phyloP scores from a whole-genome alignment of 441 rosid genomes.

The Iberis amara region DNA sequence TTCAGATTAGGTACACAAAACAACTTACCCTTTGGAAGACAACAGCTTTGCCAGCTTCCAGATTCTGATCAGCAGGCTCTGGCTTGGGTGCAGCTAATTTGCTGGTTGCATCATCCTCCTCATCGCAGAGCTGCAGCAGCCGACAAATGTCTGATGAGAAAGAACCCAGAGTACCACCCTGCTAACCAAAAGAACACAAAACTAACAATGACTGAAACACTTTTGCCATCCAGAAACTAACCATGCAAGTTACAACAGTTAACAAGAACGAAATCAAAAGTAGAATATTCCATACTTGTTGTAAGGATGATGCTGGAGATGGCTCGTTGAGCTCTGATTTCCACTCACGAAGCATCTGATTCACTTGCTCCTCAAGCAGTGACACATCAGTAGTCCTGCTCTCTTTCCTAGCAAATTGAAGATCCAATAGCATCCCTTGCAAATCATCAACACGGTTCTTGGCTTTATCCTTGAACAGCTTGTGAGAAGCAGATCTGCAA shows the following conservation, averaged over 20 bases:
- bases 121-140: constrained; percentile 85
- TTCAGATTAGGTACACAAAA: not conserved
- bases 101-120: constrained; percentile 98
- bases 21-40: constrained; percentile 54
- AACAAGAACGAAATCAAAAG: not conserved
- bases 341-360: constrained; percentile 99
- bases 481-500: constrained; percentile 92
- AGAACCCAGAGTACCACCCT: constrained; percentile 84
- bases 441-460: constrained; percentile 97
- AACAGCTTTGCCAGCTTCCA: constrained; percentile 35
- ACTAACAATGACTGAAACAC: constrained; percentile 5
- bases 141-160: constrained; percentile 91
- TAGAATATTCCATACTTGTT: constrained; percentile 86
- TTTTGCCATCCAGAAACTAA: constrained; percentile 1
- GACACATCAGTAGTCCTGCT: constrained; percentile 63
- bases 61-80: constrained; percentile 77
- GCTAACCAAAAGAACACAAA: constrained; percentile 26
- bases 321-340: constrained; percentile 96
- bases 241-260: constrained; percentile 10
- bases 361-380: constrained; percentile 95
- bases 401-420: constrained; percentile 92
- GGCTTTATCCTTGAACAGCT: constrained; percentile 90
- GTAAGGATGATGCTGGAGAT: constrained; percentile 93
- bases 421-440: constrained; percentile 81
- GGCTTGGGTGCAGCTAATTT: constrained; percentile 74